Conservation (phyloP, 768 basidiomycete species). For the Suillus weaverae region DNA sequence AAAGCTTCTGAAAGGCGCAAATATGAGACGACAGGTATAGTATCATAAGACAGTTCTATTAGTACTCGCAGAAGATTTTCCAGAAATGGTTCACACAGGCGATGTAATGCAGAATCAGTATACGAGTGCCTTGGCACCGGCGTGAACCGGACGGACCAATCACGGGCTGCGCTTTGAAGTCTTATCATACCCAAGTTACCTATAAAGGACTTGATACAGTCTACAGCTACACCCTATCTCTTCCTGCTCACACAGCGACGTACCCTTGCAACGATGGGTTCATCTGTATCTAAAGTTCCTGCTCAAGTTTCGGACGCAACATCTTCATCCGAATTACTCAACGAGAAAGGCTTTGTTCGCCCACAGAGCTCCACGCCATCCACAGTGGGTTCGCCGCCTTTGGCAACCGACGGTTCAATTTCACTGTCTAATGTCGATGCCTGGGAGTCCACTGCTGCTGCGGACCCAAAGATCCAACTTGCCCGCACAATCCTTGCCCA, state of each 20-base stretch:
- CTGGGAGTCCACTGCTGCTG: constrained; percentile 64
- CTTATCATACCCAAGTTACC: not conserved
- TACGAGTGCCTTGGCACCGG: too few relatives aligned
- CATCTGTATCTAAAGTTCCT: constrained; percentile 24
- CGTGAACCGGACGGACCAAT: not conserved
- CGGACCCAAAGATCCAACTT: constrained; percentile 63
- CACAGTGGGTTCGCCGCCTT: constrained; percentile 11
- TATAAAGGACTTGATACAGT: not conserved
- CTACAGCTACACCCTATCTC: not conserved
- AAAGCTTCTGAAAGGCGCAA: not conserved
- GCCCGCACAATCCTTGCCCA: constrained; percentile 78
- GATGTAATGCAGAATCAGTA: not conserved
- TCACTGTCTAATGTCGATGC: constrained; percentile 53
- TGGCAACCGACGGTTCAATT: constrained; percentile 61
- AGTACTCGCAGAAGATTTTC: not conserved
- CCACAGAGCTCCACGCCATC: not conserved
- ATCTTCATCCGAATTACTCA: constrained; percentile 20
- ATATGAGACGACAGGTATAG: too few relatives aligned
- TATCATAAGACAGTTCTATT: too few relatives aligned
- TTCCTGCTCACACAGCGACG: not conserved
- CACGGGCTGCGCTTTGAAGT: not conserved
- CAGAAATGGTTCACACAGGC: not conserved
- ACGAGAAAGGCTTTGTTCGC: constrained; percentile 25
- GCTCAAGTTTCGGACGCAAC: constrained; percentile 12
- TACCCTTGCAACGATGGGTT: constrained; percentile 21